Conservation (phyloP, 2,329 filamentous ascomycete genomes). For the Colletotrichum cordylinicola region DNA sequence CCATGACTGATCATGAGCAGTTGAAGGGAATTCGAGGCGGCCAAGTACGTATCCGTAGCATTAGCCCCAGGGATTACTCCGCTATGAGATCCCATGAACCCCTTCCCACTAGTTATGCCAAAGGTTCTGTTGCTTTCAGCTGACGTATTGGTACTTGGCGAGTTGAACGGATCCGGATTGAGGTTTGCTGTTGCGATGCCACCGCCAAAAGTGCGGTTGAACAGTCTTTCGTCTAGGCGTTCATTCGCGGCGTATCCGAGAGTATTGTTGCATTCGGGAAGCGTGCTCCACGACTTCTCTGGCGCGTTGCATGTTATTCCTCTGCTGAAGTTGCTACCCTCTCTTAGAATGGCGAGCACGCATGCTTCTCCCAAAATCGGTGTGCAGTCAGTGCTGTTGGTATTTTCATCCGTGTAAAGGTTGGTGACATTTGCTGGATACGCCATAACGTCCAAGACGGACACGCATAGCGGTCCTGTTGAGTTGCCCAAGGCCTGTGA, state of each 20-base stretch:
- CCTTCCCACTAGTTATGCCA: not conserved
- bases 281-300: not conserved
- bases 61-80: not conserved
- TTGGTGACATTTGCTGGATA: conserved; percentile 17
- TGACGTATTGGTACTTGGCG: not conserved
- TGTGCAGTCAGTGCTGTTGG: not conserved
- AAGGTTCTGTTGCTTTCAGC: not conserved
- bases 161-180: not conserved
- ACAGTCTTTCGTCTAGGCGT: not conserved
- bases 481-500: not conserved
- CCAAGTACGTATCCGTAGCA: not conserved
- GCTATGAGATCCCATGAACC: not conserved
- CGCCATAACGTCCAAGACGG: not conserved
- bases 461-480: not conserved
- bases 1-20: conserved; percentile 1
- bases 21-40: not conserved
- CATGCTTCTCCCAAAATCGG: not conserved
- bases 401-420: not conserved
- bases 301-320: not conserved
- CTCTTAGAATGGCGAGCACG: not conserved
- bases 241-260: not conserved
- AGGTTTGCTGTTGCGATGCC: not conserved
- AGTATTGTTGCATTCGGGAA: not conserved
- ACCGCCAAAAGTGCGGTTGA: not conserved
- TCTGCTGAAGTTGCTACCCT: not conserved